Evolutionary conservation across 768 basidiomycete species (phyloP).

Genomic region (Mycena rosella): DNA sequence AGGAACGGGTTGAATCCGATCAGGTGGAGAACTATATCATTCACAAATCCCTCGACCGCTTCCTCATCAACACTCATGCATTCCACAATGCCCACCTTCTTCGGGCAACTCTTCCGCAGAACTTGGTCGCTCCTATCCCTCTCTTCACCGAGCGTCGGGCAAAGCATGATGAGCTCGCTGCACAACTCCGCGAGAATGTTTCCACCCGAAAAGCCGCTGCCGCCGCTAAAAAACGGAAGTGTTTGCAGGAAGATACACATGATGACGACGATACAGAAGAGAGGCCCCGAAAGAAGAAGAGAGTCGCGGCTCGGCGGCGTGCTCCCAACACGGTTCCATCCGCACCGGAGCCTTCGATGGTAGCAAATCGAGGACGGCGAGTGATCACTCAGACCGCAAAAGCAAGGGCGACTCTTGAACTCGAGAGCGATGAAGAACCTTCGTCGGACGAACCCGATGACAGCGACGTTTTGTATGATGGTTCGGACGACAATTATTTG

Average conservation of each 20-base stretch:
- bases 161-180: not conserved
- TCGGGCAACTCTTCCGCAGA: not conserved
- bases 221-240: not conserved
- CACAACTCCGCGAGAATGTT: not conserved
- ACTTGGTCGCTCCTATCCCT: not conserved
- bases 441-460: not conserved
- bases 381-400: not conserved
- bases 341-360: not conserved
- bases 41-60: slow-evolving; percentile 27
- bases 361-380: not conserved
- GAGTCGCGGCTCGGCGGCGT: not conserved
- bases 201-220: not conserved
- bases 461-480: not conserved
- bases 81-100: not conserved
- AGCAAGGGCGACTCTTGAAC: not conserved
- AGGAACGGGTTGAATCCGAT: too few relatives aligned
- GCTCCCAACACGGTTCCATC: not conserved
- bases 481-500: not conserved
- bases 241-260: not conserved
- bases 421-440: not conserved
- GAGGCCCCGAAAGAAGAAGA: not conserved
- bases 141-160: not conserved
- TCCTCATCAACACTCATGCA: too few relatives aligned
- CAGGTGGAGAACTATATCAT: slow-evolving; percentile 52
- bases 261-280: not conserved